Base-by-base conservation (phyloP, 2,329 filamentous ascomycete species). In the Diplodia seriata region DNA sequence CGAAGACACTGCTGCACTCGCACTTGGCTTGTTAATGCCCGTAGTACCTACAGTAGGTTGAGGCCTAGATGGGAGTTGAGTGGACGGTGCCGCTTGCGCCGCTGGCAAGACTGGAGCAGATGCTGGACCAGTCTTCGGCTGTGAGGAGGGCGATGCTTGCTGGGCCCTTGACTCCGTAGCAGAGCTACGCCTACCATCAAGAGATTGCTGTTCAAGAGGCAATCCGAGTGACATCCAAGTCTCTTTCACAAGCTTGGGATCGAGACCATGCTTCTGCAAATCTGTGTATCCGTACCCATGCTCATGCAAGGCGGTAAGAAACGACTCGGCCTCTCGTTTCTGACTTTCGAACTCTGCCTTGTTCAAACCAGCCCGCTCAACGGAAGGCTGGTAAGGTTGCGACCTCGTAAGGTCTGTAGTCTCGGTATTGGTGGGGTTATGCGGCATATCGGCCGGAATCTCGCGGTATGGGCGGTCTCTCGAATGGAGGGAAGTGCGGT, bases 241-340 rank as follows among this genome's bases (percentile, higher is more conserved):
- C 55, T 67, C 66, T 20, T 62, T 70, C 12, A 79, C 72, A 20
- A 73, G 70, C 50, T 74, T 72, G 2, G 86, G 83, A 71, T 93
- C 86, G 51, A 94, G 84, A 0, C 92, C 91, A 76, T 94, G 91
- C 12, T 88, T 84, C 14, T 94, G 81, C 68, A 94, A 89, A 69
- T 92, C 86, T 20, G 40, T 33, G 26, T 63, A 49, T 66, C 90
- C 85, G 74, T 90, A 97, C 23, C 87, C 87, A 68, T 96, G 87
- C 59, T 92, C 90, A 69, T 91, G 82, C 51, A 68, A 29, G 49
- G 77, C 74, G 65, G 82, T 75, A 69, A 85, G 73, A 40, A 81
- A 70, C 40, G 73, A 71, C 33, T 82, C 70, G 55, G 81, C 80
- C 43, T 76, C 70, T 20, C 43, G 47, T 40, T 29, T 63, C 38